These are phyloP conservation scores for Phytophthora megakarya DNA, from an alignment of 352 stramenopile species.

Conservation along the genomic window DNA sequence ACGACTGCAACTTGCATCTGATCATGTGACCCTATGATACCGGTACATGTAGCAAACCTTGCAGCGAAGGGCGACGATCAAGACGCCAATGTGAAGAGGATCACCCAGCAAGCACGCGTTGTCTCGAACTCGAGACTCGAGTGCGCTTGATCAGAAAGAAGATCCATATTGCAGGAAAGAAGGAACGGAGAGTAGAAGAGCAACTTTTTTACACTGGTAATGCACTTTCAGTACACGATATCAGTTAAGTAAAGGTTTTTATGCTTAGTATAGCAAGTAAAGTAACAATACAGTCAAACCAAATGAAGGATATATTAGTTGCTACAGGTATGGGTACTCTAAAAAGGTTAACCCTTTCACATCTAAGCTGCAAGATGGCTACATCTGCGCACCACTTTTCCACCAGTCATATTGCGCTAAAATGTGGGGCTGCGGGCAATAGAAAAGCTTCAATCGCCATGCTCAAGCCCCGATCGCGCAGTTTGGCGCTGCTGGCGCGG, in stretches of 20 bases:
- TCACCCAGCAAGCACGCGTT: neutral
- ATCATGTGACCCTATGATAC: neutral
- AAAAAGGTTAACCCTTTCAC: too few relatives aligned
- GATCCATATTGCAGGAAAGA: neutral
- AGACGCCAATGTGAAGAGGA: neutral
- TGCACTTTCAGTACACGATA: too few relatives aligned
- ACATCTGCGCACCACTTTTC: neutral
- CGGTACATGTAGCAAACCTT: neutral
- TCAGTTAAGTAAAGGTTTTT: too few relatives aligned
- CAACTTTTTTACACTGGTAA: too few relatives aligned
- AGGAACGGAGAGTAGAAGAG: neutral
- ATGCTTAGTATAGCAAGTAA: too few relatives aligned
- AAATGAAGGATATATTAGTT: too few relatives aligned
- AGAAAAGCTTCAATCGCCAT: slow-evolving; percentile 7
- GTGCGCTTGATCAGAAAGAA: neutral
- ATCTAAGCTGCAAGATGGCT: neutral
- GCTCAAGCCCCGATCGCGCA: slow-evolving; percentile 18
- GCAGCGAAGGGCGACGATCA: neutral
- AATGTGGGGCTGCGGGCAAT: slow-evolving; percentile 16
- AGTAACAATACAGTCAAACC: too few relatives aligned
- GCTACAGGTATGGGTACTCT: too few relatives aligned
- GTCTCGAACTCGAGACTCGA: neutral
- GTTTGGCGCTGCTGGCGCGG: slow-evolving; percentile 26
- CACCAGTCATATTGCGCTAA: slow-evolving; percentile 1
- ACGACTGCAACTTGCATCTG: neutral